phyloP scores from a whole-genome alignment of 116 monocot genomes.

The Posidonia oceanica region DNA sequence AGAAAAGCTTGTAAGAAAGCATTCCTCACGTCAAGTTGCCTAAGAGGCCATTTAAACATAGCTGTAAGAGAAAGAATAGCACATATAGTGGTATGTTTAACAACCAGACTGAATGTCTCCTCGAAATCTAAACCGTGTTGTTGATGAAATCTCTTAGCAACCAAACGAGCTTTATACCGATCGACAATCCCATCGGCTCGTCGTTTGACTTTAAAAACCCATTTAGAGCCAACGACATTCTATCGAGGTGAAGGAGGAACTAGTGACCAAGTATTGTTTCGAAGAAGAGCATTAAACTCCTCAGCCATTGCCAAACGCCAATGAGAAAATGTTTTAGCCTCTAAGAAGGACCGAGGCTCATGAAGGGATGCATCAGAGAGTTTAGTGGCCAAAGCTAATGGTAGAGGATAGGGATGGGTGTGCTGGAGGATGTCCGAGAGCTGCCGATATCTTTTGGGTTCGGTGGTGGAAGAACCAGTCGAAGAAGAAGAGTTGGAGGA shows the following conservation, averaged over 20 bases:
- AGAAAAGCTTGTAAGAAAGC: too few relatives aligned
- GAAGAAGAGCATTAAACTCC: slow-evolving; percentile 1
- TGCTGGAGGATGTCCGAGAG: background rate
- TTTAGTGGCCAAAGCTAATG: background rate
- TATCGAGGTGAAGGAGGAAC: background rate
- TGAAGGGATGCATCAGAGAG: background rate
- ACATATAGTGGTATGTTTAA: slow-evolving; percentile 1
- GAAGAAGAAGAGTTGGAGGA: background rate
- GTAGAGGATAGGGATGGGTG: background rate
- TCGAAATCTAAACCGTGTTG: background rate
- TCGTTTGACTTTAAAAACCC: background rate
- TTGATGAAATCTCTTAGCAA: background rate
- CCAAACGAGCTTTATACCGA: background rate
- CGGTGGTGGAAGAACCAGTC: background rate
- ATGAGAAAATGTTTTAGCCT: background rate
- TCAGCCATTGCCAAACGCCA: background rate
- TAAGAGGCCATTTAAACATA: too few relatives aligned
- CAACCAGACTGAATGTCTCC: background rate
- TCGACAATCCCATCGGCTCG: background rate
- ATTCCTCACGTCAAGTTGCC: too few relatives aligned
- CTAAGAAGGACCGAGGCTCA: background rate
- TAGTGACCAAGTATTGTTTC: slow-evolving; percentile 1
- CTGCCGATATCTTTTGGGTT: background rate
- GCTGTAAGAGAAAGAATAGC: too few relatives aligned
- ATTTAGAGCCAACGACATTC: slow-evolving; percentile 6